Conservation (phyloP, 768 basidiomycete genomes). For the Lactifluus volemus region DNA sequence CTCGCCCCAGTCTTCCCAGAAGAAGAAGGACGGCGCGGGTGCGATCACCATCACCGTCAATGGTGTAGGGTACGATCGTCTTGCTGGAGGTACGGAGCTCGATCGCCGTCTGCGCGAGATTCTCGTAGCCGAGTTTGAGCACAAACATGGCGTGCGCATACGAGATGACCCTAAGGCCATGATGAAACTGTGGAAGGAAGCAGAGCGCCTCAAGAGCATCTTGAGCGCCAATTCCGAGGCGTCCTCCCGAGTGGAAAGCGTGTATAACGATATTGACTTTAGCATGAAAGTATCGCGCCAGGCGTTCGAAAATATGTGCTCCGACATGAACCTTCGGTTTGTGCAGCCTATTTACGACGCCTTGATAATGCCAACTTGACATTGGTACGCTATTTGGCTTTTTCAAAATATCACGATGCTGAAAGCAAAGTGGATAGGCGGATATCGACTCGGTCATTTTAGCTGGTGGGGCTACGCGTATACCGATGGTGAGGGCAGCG, state of each 20-base stretch:
- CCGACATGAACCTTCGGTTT: slow-evolving; percentile 55
- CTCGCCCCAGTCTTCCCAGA: slow-evolving; percentile 26
- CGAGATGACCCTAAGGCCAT: slow-evolving; percentile 72
- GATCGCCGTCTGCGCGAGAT: slow-evolving; percentile 78
- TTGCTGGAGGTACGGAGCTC: slow-evolving; percentile 72
- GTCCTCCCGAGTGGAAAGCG: slow-evolving; percentile 71
- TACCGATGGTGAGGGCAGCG: slow-evolving; percentile 85
- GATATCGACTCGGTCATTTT: slow-evolving; percentile 85
- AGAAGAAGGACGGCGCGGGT: slow-evolving; percentile 41
- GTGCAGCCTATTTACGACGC: slow-evolving; percentile 70
- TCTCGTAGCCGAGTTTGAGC: slow-evolving; percentile 65
- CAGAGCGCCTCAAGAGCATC: slow-evolving; percentile 81
- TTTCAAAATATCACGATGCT: too few relatives aligned
- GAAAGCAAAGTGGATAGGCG: slow-evolving; percentile 34
- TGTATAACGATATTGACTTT: slow-evolving; percentile 89
- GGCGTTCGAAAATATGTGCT: slow-evolving; percentile 68
- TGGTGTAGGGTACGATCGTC: slow-evolving; percentile 77
- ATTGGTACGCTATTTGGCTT: slow-evolving; percentile 37
- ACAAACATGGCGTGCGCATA: slow-evolving; percentile 59
- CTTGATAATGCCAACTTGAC: slow-evolving; percentile 56
- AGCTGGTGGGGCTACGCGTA: slow-evolving; percentile 84
- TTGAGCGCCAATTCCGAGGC: slow-evolving; percentile 89
- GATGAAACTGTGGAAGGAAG: slow-evolving; percentile 94
- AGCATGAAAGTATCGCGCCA: slow-evolving; percentile 65
- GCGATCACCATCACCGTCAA: slow-evolving; percentile 51